These are phyloP conservation scores for Tolypocladium album DNA, from an alignment of 2,329 filamentous ascomycete species.

Conservation along the genomic window DNA sequence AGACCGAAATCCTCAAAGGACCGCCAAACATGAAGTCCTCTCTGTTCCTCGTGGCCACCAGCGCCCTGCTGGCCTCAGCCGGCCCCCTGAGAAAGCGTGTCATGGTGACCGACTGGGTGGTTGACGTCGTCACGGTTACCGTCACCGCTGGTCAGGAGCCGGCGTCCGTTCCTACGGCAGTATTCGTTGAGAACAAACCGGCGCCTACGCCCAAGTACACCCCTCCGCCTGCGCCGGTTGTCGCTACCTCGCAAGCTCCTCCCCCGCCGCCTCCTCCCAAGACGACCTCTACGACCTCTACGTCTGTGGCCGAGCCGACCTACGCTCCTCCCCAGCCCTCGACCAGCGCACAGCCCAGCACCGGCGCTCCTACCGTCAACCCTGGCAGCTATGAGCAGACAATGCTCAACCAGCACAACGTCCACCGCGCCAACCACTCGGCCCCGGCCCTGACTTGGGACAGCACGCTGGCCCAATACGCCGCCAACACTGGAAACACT, in stretches of 20 bases:
- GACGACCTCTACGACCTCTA: too few relatives aligned
- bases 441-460: slow-evolving; percentile 56
- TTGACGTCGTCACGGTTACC: slow-evolving; percentile 31
- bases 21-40: slow-evolving; percentile 38
- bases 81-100: slow-evolving; percentile 30
- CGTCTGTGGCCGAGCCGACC: too few relatives aligned
- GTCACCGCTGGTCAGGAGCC: slow-evolving; percentile 25
- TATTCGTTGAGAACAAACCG: slow-evolving; percentile 4
- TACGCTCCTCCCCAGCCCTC: slow-evolving; percentile 8
- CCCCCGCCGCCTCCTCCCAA: not conserved
- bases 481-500: slow-evolving; percentile 48
- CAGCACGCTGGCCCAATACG: slow-evolving; percentile 49
- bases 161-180: slow-evolving; percentile 1
- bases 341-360: not conserved
- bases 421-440: slow-evolving; percentile 76
- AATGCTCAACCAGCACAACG: slow-evolving; percentile 68
- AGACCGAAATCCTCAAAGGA: not conserved
- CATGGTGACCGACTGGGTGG: slow-evolving; percentile 28
- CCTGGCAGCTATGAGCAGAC: slow-evolving; percentile 21
- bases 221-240: not conserved
- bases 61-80: slow-evolving; percentile 35
- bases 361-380: not conserved
- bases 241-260: not conserved
- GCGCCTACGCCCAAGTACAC: not conserved
- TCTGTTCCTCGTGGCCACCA: slow-evolving; percentile 30